Conservation (phyloP, 2,329 filamentous ascomycete species). For the Xenoacremonium recifei region DNA sequence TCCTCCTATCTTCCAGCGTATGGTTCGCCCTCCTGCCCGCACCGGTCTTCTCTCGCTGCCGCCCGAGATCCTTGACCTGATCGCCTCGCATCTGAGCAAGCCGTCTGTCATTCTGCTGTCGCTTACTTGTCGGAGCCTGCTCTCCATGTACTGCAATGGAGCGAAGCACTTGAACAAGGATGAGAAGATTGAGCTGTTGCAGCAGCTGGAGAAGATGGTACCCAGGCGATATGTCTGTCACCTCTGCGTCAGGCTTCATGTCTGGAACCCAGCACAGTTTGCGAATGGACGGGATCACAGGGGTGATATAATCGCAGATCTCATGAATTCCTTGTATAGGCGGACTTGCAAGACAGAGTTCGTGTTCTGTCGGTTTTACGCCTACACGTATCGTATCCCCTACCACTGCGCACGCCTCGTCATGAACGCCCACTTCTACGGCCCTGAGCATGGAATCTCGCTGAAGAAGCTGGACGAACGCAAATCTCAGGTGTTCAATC, state of each 20-base stretch:
- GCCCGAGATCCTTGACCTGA: background rate
- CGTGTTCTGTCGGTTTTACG: background rate
- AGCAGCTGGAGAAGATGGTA: background rate
- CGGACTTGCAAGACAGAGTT: background rate
- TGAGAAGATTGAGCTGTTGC: background rate
- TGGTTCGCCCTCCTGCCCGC: background rate
- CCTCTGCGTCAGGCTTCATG: background rate
- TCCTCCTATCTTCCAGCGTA: background rate
- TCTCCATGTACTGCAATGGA: background rate
- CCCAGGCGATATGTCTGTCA: background rate
- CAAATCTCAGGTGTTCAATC: background rate
- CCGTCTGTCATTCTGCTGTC: background rate
- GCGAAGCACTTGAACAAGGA: background rate
- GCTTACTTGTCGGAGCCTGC: background rate
- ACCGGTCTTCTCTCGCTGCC: background rate
- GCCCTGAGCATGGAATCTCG: conserved; percentile 6
- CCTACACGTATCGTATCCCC: background rate
- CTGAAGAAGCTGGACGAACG: conserved; percentile 1
- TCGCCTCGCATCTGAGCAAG: background rate
- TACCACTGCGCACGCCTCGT: conserved; percentile 9
- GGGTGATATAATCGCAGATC: too few relatives aligned
- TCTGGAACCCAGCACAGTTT: background rate
- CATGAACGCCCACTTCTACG: conserved; percentile 15
- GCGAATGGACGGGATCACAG: background rate
- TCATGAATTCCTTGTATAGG: background rate